phyloP scores from a whole-genome alignment of 768 basidiomycete species.

The Hygrocybe coccinea region DNA sequence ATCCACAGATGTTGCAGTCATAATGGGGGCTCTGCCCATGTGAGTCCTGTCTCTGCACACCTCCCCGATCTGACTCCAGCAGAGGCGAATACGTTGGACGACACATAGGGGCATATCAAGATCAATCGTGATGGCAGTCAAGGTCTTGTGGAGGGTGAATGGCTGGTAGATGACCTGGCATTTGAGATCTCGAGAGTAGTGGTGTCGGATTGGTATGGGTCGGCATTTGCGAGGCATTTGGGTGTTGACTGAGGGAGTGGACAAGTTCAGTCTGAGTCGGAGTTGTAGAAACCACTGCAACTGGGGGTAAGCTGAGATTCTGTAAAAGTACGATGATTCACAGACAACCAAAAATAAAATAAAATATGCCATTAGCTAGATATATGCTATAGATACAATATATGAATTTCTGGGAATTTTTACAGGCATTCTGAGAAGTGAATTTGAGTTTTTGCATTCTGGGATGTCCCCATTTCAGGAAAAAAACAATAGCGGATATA shows the following conservation, averaged over 20 bases:
- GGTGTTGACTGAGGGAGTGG: background rate
- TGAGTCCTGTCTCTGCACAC: slow-evolving; percentile 10
- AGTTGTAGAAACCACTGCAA: background rate
- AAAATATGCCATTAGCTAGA: background rate
- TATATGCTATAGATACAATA: too few relatives aligned
- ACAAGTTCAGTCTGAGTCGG: background rate
- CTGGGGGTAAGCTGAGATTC: background rate
- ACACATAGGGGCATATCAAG: slow-evolving; percentile 20
- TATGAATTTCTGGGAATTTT: too few relatives aligned
- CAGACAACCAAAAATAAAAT: background rate
- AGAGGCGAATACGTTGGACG: slow-evolving; percentile 15
- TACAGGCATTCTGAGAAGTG: too few relatives aligned
- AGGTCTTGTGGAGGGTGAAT: slow-evolving; percentile 9
- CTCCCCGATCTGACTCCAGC: slow-evolving; percentile 15
- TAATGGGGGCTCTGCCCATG: slow-evolving; percentile 11
- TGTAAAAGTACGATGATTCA: background rate
- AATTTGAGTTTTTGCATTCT: too few relatives aligned
- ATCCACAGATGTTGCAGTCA: slow-evolving; percentile 12
- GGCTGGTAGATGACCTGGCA: slow-evolving; percentile 15
- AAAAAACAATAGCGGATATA: too few relatives aligned
- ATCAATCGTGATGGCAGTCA: slow-evolving; percentile 13
- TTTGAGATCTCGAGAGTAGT: slow-evolving; percentile 20
- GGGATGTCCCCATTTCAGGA: too few relatives aligned
- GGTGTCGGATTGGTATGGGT: slow-evolving; percentile 8
- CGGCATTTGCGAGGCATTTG: too few relatives aligned